Evolutionary conservation across 805 yeast genomes (phyloP), one percentile per base, ranked within the genome.

Genomic region (Yamadazyma akitaensis): DNA sequence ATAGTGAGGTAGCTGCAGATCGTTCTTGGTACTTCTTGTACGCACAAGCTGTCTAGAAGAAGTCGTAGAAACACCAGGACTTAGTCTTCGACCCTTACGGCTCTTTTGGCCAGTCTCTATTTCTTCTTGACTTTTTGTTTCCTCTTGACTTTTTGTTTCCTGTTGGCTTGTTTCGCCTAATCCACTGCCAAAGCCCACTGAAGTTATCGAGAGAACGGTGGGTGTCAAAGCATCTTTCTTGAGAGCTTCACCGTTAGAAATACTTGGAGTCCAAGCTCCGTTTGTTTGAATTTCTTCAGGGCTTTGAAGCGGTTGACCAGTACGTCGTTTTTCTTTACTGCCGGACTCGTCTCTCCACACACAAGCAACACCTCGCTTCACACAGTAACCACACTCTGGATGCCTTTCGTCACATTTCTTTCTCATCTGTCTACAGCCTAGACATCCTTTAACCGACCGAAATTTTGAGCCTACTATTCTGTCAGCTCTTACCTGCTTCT

Each of bases 341-440:
- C 18, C 33, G 10, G 12, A 13, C 21, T 9, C 13, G 21, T 33
- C 17, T 11, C 32, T 41, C 14, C 25, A 43, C 8, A 36, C 41
- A 40, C 61, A 59, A n/a, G 45, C 44, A 5, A 45, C 32, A 5
- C 48, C 43, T 31, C 54, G 32, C n/a, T 21, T 21, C 8, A 34
- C 38, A 39, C 63, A 59, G 4, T 47, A 42, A 10, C 53, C 45
- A 46, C 63, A 59, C 11, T n/a, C 10, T 2, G 63, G 63, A 32
- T 44, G 50, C 2, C 13, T 28, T 46, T 59, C 61, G 40, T 59
- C 61, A 40, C 63, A 59, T 33, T 55, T 55, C 46, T 53, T 55
- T 30, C 53, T 42, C 36, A 51, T 42, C 31, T 55, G 38, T 30
- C 48, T 45, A 33, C 58, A 55, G 17, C 34, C 37, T 12, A 43